A percentile compares a stretch with the other conserved stretches of the same genome.
Evolutionary conservation across 2,329 filamentous ascomycete species (phyloP).

Genomic region (Didymellaceae sp.): DNA sequence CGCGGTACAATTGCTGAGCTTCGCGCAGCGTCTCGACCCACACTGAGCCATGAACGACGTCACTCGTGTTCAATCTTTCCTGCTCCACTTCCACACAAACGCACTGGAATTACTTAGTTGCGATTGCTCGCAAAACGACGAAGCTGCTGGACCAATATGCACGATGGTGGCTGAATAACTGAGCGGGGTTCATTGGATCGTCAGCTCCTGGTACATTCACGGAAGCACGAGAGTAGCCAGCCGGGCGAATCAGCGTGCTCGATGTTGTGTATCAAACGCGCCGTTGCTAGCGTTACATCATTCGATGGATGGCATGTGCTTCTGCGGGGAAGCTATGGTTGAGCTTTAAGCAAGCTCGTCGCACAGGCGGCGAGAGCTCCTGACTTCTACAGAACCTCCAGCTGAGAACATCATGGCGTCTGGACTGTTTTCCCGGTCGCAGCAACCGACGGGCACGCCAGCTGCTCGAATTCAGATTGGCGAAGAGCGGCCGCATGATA

Average conservation of each 20-base stretch:
- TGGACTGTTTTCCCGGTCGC: slow-evolving; percentile 13
- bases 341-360: slow-evolving; percentile 13
- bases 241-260: slow-evolving; percentile 15
- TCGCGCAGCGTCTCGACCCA: slow-evolving; percentile 5
- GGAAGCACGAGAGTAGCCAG: slow-evolving; percentile 6
- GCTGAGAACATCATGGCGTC: slow-evolving; percentile 14
- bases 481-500: slow-evolving; percentile 41
- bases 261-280: not conserved
- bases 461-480: slow-evolving; percentile 42
- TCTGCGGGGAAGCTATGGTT: slow-evolving; percentile 18
- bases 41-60: slow-evolving; percentile 9
- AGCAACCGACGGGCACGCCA: slow-evolving; percentile 25
- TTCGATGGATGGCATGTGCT: slow-evolving; percentile 18
- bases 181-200: slow-evolving; percentile 17
- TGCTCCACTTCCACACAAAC: slow-evolving; percentile 1
- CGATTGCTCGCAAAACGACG: not conserved
- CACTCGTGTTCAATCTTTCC: not conserved
- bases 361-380: not conserved
- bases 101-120: not conserved
- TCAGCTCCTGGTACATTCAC: slow-evolving; percentile 7
- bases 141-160: not conserved
- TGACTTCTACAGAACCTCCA: not conserved
- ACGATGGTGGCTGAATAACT: slow-evolving; percentile 14
- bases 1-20: not conserved
- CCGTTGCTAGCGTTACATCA: slow-evolving; percentile 20